phyloP scores from a whole-genome alignment of 2,329 filamentous ascomycete species.

The Microsporum audouinii region DNA sequence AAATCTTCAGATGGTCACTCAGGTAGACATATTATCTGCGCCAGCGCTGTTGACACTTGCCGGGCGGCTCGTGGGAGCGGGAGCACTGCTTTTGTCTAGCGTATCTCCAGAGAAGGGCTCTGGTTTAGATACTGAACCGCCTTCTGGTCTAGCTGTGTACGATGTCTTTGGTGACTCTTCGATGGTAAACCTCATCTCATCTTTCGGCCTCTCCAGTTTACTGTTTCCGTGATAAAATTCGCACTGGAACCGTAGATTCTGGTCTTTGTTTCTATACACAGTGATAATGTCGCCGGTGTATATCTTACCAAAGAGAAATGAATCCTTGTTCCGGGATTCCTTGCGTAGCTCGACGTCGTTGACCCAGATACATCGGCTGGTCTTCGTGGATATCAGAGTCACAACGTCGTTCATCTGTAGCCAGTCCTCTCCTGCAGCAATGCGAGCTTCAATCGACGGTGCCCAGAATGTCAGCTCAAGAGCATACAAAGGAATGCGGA shows the following conservation, averaged over 20 bases:
- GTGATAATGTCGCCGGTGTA: constrained; percentile 67
- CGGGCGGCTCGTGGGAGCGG: not conserved
- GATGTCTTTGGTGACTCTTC: constrained; percentile 26
- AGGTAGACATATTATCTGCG: not conserved
- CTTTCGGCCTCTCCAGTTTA: constrained; percentile 29
- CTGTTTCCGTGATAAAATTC: constrained; percentile 40
- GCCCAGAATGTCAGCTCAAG: constrained; percentile 68
- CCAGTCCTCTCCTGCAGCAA: constrained; percentile 47
- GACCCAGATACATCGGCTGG: constrained; percentile 61
- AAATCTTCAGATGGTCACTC: not conserved
- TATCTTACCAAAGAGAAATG: constrained; percentile 52
- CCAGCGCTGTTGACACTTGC: not conserved
- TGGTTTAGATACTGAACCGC: not conserved
- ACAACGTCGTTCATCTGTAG: constrained; percentile 46
- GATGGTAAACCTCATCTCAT: constrained; percentile 32
- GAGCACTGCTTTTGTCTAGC: not conserved
- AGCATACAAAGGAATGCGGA: constrained; percentile 67
- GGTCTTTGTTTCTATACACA: constrained; percentile 48
- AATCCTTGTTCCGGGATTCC: constrained; percentile 39
- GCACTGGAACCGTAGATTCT: constrained; percentile 34
- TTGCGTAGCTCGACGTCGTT: constrained; percentile 58
- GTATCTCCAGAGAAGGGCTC: not conserved
- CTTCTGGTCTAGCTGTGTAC: constrained; percentile 13
- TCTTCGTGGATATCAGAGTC: constrained; percentile 67
- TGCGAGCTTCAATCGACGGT: constrained; percentile 51